phyloP scores from a whole-genome alignment of 371 early-diverging fungal genomes.

The Zychaea mexicana region DNA sequence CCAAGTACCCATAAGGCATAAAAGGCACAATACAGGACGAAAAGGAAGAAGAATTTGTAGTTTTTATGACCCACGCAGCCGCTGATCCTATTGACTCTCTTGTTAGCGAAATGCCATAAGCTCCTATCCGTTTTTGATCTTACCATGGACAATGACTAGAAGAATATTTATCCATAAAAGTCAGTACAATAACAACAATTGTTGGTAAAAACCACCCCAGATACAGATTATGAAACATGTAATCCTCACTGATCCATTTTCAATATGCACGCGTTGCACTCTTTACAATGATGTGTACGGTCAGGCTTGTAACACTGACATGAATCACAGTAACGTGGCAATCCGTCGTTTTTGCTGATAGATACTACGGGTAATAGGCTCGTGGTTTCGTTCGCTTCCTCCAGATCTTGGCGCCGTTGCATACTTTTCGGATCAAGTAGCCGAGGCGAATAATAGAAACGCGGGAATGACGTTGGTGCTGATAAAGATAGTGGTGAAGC shows the following conservation, averaged over 20 bases:
- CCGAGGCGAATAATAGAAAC: neutral
- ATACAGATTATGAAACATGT: neutral
- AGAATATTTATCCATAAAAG: too few species aligned
- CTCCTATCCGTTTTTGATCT: too few species aligned
- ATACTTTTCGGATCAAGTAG: neutral
- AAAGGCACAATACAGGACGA: constrained; percentile 46
- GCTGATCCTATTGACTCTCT: constrained; percentile 50
- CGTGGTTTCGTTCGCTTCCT: constrained; percentile 1
- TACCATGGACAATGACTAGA: constrained; percentile 66
- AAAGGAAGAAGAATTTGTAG: constrained; percentile 58
- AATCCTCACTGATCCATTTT: constrained; percentile 67
- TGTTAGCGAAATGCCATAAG: neutral
- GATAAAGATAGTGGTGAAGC: neutral
- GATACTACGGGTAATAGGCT: constrained; percentile 11
- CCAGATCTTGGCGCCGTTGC: neutral
- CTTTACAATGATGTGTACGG: constrained; percentile 66
- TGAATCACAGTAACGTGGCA: constrained; percentile 53
- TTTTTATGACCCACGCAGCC: constrained; percentile 65
- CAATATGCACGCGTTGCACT: constrained; percentile 63
- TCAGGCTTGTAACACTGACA: constrained; percentile 64
- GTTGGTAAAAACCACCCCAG: too few species aligned
- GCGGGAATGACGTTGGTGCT: neutral
- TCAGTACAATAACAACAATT: too few species aligned
- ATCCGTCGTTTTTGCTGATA: constrained; percentile 44
- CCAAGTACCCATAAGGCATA: constrained; percentile 48